Base-by-base conservation (phyloP, 164 flowering plant species). In the Amborella trichopoda region DNA sequence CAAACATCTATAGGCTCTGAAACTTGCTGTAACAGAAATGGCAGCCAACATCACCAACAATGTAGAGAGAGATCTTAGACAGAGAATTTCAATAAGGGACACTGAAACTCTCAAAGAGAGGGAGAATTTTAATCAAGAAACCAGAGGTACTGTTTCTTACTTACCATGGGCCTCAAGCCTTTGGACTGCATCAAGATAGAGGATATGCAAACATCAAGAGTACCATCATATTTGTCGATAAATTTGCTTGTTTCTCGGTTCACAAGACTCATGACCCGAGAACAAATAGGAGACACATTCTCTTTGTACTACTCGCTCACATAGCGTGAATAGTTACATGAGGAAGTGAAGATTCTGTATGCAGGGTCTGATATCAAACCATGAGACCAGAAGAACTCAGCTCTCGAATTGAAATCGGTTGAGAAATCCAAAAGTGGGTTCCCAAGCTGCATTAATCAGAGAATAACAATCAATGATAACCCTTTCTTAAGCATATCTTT, bases 311-410 rank as follows among this genome's bases (percentile, higher is more conserved):
- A 77, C 40, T 85, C 85, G 3, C 88, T 65, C 22, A 81, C 81
- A 53, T 68, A 78, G 20, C 87, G 65, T 6, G 95, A 80, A 45
- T 86, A 86, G 53, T 83, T 86, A 57, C 95, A 86, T 5, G 38
- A 49, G 10, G 78, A 65, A 49, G 83, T 76, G 78, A 86, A 86
- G 62, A 80, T 38, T 36, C 44, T 67, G 66, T 71, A 83, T 21
- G 95, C 76, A n/a, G 88, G 26, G 58, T 83, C 94, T 16, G 94
- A 78, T 71, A 83, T 78, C 54, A 83, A 39, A 10, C 94, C 94
- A 61, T 81, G 94, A 52, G 94, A 80, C 94, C 94, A 83, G 44
- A 80, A 73, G 62, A 48, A 83, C 54, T 83, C 89, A 0, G 85
- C 89, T 56, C 81, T 72, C 12, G 94, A 78, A 49, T 80, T 80